Base-by-base conservation (phyloP, 2,329 filamentous ascomycete species). In the Hymenoscyphus albidus region DNA sequence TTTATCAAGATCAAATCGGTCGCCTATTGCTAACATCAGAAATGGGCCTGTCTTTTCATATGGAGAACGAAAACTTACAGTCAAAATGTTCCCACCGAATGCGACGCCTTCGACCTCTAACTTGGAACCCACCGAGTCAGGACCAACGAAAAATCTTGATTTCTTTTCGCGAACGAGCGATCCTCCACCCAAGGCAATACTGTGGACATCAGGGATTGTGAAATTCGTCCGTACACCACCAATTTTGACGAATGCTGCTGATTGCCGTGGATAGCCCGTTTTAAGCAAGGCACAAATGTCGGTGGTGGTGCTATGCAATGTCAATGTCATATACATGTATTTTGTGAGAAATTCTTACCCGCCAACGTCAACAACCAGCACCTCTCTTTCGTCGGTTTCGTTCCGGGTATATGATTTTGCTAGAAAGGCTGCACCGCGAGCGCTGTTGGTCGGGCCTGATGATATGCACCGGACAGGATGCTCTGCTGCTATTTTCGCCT, bases 371-470 rank as follows among this genome's bases (percentile, higher is more conserved):
- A 86, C 79, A 7, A 74, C 72, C 55, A 86, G 69, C 5, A 70
- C 62, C 62, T 74, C 70, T 57, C 67, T 68, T 9, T 70, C 68
- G 59, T 71, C 69, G 51, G 64, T 27, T 63, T 68, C 27, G 31
- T 67, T 59, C 3, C 58, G 38, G 3, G 44, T 64, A 18, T 67
- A 62, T 10, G 65, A 55, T 61, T 70, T 73, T 6, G 62, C 59
- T 0, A 90, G 74, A 64, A 86, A 89, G 0, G 85, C 86, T 1
- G 85, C 85, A 1, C 85, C 85, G 58, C 82, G 80, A 80, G 87
- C 85, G 54, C 82, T 85, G 71, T 88, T 88, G 0, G 86, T 87
- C 2, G 85, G 83, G 0, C 86, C 86, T 56, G 81, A 84, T 0
- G 83, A 84, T 69, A 88, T 88, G 0, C 83, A 87, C 40, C 82